Percentiles rank a stretch among this genome's conserved stretches.
Evolutionary conservation across 257 asterid genomes (phyloP).

Genomic region (Avicennia marina): DNA sequence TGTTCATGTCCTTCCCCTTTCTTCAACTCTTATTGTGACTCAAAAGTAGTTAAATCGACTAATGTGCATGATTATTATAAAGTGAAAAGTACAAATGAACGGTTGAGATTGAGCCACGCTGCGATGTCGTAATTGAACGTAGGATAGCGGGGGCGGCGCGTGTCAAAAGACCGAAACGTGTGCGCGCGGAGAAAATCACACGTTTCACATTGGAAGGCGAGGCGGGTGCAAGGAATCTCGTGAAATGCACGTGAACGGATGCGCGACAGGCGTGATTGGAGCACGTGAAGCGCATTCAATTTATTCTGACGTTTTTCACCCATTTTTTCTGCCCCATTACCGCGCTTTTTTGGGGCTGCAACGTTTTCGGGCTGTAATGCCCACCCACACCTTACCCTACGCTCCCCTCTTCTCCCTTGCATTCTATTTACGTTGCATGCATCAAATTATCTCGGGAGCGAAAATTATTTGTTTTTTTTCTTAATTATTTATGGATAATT

Average conservation of each 20-base stretch:
- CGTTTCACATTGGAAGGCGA: conserved; percentile 13
- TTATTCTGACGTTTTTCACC: conserved; percentile 8
- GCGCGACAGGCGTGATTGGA: conserved; percentile 14
- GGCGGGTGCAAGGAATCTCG: conserved; percentile 8
- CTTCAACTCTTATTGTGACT: too few relatives aligned
- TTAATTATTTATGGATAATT: too few relatives aligned
- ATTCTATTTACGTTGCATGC: too few relatives aligned
- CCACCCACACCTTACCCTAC: too few relatives aligned
- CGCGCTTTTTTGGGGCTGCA: background rate
- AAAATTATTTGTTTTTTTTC: too few relatives aligned
- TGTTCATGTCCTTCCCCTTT: too few relatives aligned
- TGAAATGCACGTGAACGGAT: conserved; percentile 26
- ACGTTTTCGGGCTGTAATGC: conserved; percentile 22
- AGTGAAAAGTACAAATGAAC: background rate
- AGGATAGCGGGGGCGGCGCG: too few relatives aligned
- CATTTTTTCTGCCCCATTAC: background rate
- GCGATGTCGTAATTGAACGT: background rate
- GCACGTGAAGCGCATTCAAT: conserved; percentile 37
- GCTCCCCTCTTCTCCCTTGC: too few relatives aligned
- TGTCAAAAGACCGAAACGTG: too few relatives aligned
- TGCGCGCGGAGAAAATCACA: conserved; percentile 4
- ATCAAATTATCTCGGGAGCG: too few relatives aligned
- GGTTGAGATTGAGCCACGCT: background rate
- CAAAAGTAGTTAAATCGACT: too few relatives aligned
- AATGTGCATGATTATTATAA: too few relatives aligned